phyloP scores from a whole-genome alignment of 2,329 filamentous ascomycete species.

The Sarocladium strictum region DNA sequence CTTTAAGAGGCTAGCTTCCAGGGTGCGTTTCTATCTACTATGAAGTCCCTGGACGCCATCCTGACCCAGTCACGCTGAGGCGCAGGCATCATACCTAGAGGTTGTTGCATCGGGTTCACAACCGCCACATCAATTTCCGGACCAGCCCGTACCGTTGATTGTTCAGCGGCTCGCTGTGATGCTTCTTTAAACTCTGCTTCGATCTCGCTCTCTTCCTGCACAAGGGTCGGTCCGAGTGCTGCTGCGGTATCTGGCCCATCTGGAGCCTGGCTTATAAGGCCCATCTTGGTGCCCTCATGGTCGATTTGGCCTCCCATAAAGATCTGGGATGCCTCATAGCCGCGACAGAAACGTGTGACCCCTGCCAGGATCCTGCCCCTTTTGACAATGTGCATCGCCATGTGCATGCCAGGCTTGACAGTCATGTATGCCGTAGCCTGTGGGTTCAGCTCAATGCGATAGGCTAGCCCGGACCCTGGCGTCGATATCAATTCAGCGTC shows the following conservation, averaged over 20 bases:
- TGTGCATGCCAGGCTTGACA: neutral
- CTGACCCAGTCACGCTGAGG: neutral
- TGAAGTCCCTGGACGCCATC: neutral
- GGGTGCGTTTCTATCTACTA: neutral
- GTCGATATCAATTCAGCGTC: neutral
- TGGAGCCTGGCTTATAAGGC: neutral
- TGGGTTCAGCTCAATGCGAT: neutral
- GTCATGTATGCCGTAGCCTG: neutral
- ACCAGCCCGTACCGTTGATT: neutral
- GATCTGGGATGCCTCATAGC: neutral
- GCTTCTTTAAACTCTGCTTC: neutral
- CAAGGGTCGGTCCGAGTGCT: neutral
- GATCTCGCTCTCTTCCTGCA: neutral
- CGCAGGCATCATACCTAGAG: neutral
- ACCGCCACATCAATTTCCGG: neutral
- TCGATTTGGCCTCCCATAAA: neutral
- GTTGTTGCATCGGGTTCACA: neutral
- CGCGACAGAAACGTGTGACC: neutral
- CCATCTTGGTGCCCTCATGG: neutral
- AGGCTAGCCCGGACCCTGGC: neutral
- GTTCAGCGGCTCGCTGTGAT: neutral
- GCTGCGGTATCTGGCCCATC: neutral
- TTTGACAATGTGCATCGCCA: neutral
- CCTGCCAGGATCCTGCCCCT: neutral
- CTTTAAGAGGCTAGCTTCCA: neutral